Evolutionary conservation across 495 filamentous ascomycete genomes (phyloP), one percentile per base, ranked within the genome.

Genomic region (Staphylotrichum tortipilum): DNA sequence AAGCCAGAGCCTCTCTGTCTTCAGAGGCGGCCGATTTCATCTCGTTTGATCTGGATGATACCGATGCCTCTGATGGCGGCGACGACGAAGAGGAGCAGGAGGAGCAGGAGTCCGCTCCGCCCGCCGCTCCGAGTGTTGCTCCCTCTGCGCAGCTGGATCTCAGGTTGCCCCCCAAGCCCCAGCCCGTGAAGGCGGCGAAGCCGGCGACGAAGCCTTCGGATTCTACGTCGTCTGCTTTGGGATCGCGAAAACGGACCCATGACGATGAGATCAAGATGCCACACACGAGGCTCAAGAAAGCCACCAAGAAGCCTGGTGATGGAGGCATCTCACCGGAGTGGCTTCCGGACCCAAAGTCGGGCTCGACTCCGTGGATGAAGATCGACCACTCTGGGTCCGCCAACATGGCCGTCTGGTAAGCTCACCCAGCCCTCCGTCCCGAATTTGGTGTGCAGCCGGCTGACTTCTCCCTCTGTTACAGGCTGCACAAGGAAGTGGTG

Each of bases 401-500:
- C 3, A 68, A 68, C 24, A 64, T 74, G 58, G 65, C 63, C 29
- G 62, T 71, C 22, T 78, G 80, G 79, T 81, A 70, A 64, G 72
- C 56, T 21, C n/a, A 18, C 18, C 15, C 26, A 43, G 36, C 24
- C 22, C 47, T 12, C 21, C 19, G 24, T 0, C 22, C 22, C 14
- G 12, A 24, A 39, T 2, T 1, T 10, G n/a, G n/a, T n/a, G n/a
- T n/a, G n/a, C n/a, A 19, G 24, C 34, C 6, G 21, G 35, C 45
- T 53, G 38, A 55, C 22, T n/a, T n/a, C n/a, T 44, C 53, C 49
- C n/a, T 55, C 29, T 11, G 23, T 8, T 3, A 19, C 45, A 82
- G 85, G 64, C 69, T 98, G 8, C 88, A 96, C 62, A 85, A 86
- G 54, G 92, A 86, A 59, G 84, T 97, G 34, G 67, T 84, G n/a